Evolutionary conservation across 345 rosid genomes (phyloP), one percentile per base, ranked within the genome.

Genomic region (Pugionium cornutum): DNA sequence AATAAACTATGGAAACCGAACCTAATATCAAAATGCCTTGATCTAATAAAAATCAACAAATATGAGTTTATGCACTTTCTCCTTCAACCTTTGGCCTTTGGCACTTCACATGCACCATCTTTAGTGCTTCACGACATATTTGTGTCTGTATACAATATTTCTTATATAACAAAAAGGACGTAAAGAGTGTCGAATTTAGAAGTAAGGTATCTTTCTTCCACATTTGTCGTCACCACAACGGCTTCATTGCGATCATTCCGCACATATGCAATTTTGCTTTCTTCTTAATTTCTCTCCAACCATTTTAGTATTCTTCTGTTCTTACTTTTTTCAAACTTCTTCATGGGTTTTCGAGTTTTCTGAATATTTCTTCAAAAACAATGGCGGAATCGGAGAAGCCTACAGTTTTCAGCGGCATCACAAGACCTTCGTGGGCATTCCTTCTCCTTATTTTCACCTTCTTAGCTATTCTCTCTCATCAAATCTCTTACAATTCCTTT

Each of bases 361-460:
- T 44, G 33, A 51, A 27, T 9, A 25, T 46, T 43, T 43, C 6
- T 1, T 2, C 2, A 5, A 10, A 2, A 6, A 10, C 2, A 6
- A 11, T 34, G 36, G 86, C 84, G 96, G 91, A 81, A 59, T 64
- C 80, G 7, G 75, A 82, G 54, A 82, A 81, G 42, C 70, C 70
- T 3, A 58, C 64, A 1, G 46, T 69, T 37, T 45, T 63, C 35
- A 70, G 58, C 11, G 50, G 36, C 62, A 54, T 79, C 26, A 54
- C 66, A 50, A 75, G 76, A 47, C 81, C 91, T 2, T 79, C 87
- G 2, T 77, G 83, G 83, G 77, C 87, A 10, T 54, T 76, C 11
- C 70, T 85, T 51, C 62, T 87, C 63, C 71, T 92, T 43, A 52
- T 81, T 46, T 74, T 83, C 77, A 72, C 89, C 62, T 58, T 77